Evolutionary conservation across 2,329 filamentous ascomycete genomes (phyloP), one percentile per base, ranked within the genome.

Genomic region (Dactylellina parvicollis): DNA sequence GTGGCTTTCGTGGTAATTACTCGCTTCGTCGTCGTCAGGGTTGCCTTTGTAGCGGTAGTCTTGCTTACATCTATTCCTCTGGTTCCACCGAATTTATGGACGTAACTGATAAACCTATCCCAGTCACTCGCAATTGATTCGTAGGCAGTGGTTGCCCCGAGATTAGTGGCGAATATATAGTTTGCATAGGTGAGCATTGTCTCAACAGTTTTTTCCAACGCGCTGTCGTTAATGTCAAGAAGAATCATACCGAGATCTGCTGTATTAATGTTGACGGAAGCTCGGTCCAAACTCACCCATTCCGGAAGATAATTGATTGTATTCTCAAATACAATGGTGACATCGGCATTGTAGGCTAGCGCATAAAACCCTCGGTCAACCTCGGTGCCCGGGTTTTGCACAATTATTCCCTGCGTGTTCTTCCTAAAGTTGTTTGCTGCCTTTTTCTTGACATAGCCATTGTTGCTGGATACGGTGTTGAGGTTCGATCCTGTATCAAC

Each of bases 331-430:
- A 64, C 57, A 14, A 71, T 64, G 9, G 56, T 71, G 10, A 71
- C 66, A 52, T 71, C 66, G 18, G 59, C 56, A 9, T 42, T 28
- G 42, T 57, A 50, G 4, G 38, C 2, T 20, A 57, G 8, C 2
- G 14, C 26, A 22, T 62, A 71, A 30, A 71, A 71, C 2, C 20
- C 24, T 22, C 30, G 8, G 14, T 57, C 57, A 14, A 57, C 57
- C 10, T 71, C 57, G 3, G 66, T 71, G 2, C 66, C 66, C 3
- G 66, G 66, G n/a, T 71, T 71, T 14, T 71, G 66, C 9, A 71
- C 57, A 24, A 71, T 54, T 4, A 71, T 8, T 0, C 34, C 55
- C 18, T 36, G 24, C 9, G 9, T 62, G 5, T 28, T 42, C 20
- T 32, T 28, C 18, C 66, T 46, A 46, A 71, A 71, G n/a, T 50